Percentiles rank a stretch among this genome's conserved stretches.
These are phyloP conservation scores for Beauveria rudraprayagi DNA, from an alignment of 2,329 filamentous ascomycete genomes.

Conservation along the genomic window DNA sequence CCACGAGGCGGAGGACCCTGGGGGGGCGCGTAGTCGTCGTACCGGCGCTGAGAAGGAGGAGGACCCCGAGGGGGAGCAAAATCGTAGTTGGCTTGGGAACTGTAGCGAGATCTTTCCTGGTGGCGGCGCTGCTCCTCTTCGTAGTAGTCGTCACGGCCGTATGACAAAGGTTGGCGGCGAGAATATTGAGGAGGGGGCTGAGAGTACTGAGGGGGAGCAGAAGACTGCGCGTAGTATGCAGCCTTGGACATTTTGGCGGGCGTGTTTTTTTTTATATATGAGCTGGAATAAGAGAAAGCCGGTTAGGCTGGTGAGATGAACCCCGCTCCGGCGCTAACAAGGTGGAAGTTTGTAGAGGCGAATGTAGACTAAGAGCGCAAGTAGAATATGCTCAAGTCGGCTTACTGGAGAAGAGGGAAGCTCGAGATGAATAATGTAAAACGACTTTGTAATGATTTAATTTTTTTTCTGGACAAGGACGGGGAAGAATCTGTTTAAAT, in stretches of 20 bases:
- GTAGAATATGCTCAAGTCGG: not conserved
- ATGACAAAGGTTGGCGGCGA: not conserved
- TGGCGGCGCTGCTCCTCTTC: slow-evolving; percentile 10
- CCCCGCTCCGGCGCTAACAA: slow-evolving; percentile 4
- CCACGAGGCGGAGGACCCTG: slow-evolving; percentile 6
- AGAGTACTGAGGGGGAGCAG: slow-evolving; percentile 9
- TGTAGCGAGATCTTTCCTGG: slow-evolving; percentile 4
- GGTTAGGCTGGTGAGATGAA: slow-evolving; percentile 2
- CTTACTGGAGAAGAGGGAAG: not conserved
- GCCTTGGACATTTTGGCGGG: slow-evolving; percentile 8
- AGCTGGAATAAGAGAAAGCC: not conserved
- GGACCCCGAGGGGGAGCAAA: slow-evolving; percentile 8
- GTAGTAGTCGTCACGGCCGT: slow-evolving; percentile 7
- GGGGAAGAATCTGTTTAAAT: slow-evolving; percentile 10
- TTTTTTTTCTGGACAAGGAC: not conserved
- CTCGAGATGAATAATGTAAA: not conserved
- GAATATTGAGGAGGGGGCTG: slow-evolving; percentile 10
- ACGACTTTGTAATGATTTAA: not conserved
- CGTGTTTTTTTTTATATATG: not conserved
- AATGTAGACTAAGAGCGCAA: not conserved
- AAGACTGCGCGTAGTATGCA: slow-evolving; percentile 5
- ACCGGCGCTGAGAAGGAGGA: slow-evolving; percentile 7
- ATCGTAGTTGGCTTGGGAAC: slow-evolving; percentile 2
- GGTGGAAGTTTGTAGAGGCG: not conserved
- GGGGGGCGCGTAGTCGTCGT: slow-evolving; percentile 6